phyloP scores from a whole-genome alignment of 495 filamentous ascomycete species.

The Penicillium parvum region DNA sequence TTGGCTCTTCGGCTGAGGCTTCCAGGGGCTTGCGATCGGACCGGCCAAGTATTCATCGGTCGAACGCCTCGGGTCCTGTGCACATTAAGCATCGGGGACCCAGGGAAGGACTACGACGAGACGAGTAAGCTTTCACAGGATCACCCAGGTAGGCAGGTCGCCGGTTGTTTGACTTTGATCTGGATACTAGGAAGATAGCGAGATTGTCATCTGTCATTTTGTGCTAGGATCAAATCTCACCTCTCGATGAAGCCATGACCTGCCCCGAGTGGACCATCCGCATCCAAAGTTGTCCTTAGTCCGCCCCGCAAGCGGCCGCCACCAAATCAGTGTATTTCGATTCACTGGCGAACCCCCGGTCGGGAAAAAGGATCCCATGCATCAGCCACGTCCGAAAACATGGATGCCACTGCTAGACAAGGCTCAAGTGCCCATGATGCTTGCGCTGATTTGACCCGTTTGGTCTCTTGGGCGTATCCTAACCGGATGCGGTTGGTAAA shows the following conservation, averaged over 20 bases:
- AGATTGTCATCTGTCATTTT: not conserved
- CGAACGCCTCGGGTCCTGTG: no score
- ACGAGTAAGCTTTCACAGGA: no score
- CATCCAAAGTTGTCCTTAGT: no score
- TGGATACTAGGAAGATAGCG: not conserved
- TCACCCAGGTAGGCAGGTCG: no score
- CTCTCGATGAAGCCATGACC: constrained; percentile 7
- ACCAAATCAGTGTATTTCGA: constrained; percentile 6
- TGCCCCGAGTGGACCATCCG: constrained; percentile 12
- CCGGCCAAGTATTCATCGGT: no score
- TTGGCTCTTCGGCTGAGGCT: no score
- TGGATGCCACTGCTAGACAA: constrained; percentile 6
- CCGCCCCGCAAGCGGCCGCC: constrained; percentile 24
- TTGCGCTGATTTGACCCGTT: constrained; percentile 13
- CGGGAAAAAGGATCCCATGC: constrained; percentile 10
- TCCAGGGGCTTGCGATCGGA: no score
- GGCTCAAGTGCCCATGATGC: constrained; percentile 10
- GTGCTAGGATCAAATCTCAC: no score
- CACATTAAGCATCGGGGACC: no score
- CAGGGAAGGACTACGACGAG: no score
- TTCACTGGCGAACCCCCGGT: constrained; percentile 1
- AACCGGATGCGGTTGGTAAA: constrained; percentile 10
- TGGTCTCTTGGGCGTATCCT: not conserved
- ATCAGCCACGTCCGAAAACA: constrained; percentile 18
- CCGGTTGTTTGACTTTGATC: no score